Evolutionary conservation across 2,329 filamentous ascomycete species (phyloP), one percentile per base, ranked within the genome.

Genomic region (Aplosporella prunicola): DNA sequence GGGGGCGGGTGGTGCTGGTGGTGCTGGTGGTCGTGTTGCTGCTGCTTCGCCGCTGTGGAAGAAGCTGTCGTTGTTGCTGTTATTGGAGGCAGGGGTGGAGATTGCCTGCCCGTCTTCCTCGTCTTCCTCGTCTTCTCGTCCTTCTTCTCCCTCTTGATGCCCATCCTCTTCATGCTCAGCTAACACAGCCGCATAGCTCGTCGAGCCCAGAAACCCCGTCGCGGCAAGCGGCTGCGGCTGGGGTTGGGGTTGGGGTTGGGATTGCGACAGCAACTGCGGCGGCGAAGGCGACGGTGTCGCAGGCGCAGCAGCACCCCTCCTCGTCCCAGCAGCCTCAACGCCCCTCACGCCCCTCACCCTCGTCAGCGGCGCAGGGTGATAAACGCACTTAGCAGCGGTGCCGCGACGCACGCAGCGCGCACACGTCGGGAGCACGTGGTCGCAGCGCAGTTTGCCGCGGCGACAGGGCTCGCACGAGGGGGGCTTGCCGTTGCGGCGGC

Each of bases 401-500:
- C 47, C 49, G 3, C 50, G 49, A 26, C 51, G 49, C 6, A 45
- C 42, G 45, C 57, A 58, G 29, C 56, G 44, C 5, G 51, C 55
- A 42, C 56, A 60, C 4, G 46, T 47, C 8, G 57, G 57, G 45
- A 51, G 50, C 43, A 56, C 51, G 42, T 59, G 56, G 35, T 59
- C 57, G 33, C 35, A 33, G 10, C 25, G 26, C 20, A 39, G 23
- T 25, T 33, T 39, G 18, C 40, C 34, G 29, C 34, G 41, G 20
- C 57, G 47, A 35, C 57, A 60, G 10, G 57, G 55, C 38, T 60
- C 56, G 33, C 57, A 60, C 3, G 56, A 53, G 35, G 59, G 57
- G 5, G 57, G 45, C 37, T 59, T 58, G n/a, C 57, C 56, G 46
- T 60, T 60, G 15, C 57, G 51, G 11, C 56, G 50, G 32, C 49